Percentiles rank a stretch among this genome's conserved stretches.
Evolutionary conservation across 345 rosid species (phyloP).

Genomic region (Garcia nutans): DNA sequence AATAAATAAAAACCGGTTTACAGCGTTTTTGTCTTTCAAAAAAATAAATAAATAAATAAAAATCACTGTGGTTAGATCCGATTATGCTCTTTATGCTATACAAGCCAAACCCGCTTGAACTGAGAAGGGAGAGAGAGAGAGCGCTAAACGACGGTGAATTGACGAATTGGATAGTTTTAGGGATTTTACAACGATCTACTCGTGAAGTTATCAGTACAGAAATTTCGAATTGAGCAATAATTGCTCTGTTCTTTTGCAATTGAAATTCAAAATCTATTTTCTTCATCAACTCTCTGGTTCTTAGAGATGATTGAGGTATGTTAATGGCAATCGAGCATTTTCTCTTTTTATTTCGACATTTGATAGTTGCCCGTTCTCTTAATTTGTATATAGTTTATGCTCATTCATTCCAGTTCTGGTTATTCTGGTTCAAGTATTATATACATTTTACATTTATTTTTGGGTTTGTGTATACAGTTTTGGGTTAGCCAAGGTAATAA

Average conservation of each 20-base stretch:
- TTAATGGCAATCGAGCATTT: background rate
- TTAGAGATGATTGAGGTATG: slow-evolving; percentile 75
- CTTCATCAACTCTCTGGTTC: slow-evolving; percentile 20
- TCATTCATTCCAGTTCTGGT: background rate
- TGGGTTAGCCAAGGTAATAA: slow-evolving; percentile 98
- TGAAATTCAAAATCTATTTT: background rate
- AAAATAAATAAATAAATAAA: no score
- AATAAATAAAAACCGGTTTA: background rate
- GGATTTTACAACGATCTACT: background rate
- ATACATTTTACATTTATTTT: no score
- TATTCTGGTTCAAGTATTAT: background rate
- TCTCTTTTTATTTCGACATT: background rate
- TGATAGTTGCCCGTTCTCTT: background rate
- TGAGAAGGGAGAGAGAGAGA: background rate
- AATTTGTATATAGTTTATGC: no score
- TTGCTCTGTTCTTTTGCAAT: background rate
- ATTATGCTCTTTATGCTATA: background rate
- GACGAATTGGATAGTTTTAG: background rate
- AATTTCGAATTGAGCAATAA: background rate
- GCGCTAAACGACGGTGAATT: background rate
- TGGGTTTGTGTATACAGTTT: slow-evolving; percentile 42
- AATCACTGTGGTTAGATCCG: background rate
- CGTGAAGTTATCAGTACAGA: background rate
- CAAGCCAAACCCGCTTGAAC: background rate
- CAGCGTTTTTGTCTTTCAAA: no score